Evolutionary conservation across 164 flowering plant species (phyloP).

Genomic region (Dillenia suffruticosa): DNA sequence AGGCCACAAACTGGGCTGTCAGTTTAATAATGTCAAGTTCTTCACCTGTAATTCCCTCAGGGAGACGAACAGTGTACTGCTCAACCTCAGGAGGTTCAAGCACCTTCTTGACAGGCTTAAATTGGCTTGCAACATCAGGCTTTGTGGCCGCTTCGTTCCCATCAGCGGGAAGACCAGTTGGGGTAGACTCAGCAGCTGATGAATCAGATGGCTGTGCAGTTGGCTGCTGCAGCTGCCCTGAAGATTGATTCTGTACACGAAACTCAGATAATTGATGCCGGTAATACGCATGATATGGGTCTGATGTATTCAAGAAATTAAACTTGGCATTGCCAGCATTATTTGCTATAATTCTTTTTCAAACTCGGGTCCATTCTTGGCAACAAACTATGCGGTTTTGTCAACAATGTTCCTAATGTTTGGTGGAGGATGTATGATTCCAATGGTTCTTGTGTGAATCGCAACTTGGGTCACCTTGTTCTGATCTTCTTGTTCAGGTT

Average conservation of each 20-base stretch:
- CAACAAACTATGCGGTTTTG: slow-evolving; percentile 87
- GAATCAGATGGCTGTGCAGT: slow-evolving; percentile 34
- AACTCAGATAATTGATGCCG: slow-evolving; percentile 85
- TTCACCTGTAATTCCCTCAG: slow-evolving; percentile 96
- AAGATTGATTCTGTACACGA: slow-evolving; percentile 55
- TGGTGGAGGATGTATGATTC: slow-evolving; percentile 96
- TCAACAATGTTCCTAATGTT: slow-evolving; percentile 89
- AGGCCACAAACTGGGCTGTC: slow-evolving; percentile 96
- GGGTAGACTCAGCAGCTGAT: slow-evolving; percentile 25
- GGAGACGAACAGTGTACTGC: slow-evolving; percentile 90
- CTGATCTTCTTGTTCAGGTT: slow-evolving; percentile 23
- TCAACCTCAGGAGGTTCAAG: slow-evolving; percentile 96
- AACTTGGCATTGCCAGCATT: slow-evolving; percentile 88
- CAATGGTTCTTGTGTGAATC: slow-evolving; percentile 88
- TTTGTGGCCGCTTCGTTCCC: slow-evolving; percentile 30
- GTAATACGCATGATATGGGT: slow-evolving; percentile 95
- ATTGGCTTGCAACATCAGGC: slow-evolving; percentile 57
- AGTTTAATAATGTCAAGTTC: slow-evolving; percentile 94
- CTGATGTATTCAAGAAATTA: slow-evolving; percentile 77
- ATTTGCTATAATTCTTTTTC: slow-evolving; percentile 81
- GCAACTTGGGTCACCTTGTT: slow-evolving; percentile 46
- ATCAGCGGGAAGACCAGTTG: slow-evolving; percentile 26
- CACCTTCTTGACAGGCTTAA: slow-evolving; percentile 62
- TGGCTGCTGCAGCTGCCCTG: slow-evolving; percentile 35
- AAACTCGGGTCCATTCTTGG: slow-evolving; percentile 92